phyloP scores from a whole-genome alignment of 2,329 filamentous ascomycete genomes.

The Phoma herbarum region DNA sequence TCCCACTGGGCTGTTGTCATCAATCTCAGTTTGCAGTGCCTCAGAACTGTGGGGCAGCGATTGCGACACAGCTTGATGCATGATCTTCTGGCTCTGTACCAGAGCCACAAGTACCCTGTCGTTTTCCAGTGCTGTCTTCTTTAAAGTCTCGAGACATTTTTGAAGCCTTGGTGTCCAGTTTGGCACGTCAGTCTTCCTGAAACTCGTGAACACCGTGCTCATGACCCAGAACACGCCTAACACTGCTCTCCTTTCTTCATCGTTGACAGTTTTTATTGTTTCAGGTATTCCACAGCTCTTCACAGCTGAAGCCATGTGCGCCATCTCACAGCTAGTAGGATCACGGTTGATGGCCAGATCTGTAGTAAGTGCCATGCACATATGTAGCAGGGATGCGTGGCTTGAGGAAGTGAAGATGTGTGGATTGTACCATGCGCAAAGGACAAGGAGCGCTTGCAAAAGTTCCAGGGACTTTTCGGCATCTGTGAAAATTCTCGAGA shows the following conservation, averaged over 20 bases:
- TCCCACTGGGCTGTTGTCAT: not conserved
- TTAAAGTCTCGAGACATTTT: conserved; percentile 2
- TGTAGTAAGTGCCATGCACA: conserved; percentile 19
- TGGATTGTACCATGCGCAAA: conserved; percentile 20
- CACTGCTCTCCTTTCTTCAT: conserved; percentile 20
- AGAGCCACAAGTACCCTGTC: not conserved
- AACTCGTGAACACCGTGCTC: conserved; percentile 10
- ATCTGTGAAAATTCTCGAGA: not conserved
- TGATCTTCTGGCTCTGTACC: conserved; percentile 1
- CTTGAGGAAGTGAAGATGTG: conserved; percentile 15
- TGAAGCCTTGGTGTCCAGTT: conserved; percentile 13
- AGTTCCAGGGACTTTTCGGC: conserved; percentile 11
- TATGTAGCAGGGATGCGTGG: conserved; percentile 16
- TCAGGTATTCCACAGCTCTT: conserved; percentile 14
- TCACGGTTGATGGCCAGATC: conserved; percentile 20
- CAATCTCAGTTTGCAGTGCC: not conserved
- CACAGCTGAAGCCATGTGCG: conserved; percentile 10
- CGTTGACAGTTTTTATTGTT: conserved; percentile 6
- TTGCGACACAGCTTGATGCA: not conserved
- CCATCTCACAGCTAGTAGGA: conserved; percentile 10
- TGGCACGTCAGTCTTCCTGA: conserved; percentile 11
- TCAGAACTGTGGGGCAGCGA: not conserved
- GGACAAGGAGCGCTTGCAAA: conserved; percentile 17
- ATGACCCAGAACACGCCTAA: conserved; percentile 19
- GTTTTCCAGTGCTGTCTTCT: not conserved